phyloP scores from a whole-genome alignment of 306 rosid genomes.

The Cucumis melo region DNA sequence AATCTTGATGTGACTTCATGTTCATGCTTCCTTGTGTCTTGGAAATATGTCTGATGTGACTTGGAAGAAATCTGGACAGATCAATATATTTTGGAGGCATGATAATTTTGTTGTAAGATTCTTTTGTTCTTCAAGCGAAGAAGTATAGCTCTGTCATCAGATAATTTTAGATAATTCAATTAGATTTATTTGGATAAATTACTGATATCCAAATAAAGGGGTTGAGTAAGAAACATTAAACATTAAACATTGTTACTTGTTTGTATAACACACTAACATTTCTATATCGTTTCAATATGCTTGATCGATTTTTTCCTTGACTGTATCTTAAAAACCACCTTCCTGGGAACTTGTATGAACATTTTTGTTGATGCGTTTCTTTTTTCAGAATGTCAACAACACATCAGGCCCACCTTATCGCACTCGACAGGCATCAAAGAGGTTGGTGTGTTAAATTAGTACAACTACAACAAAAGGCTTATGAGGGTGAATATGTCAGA shows the following conservation, averaged over 20 bases:
- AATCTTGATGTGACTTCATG: not conserved
- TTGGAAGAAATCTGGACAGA: not conserved
- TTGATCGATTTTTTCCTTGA: not conserved
- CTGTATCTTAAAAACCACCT: not conserved
- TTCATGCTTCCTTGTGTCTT: not conserved
- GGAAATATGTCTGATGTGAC: not conserved
- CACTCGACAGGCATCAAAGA: conserved; percentile 44
- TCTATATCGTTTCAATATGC: not conserved
- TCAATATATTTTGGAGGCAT: not conserved
- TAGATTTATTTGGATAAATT: not conserved
- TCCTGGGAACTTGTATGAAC: not conserved
- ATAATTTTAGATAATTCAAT: not conserved
- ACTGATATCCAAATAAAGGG: too few species aligned
- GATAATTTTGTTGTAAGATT: not conserved
- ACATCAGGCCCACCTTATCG: conserved; percentile 44
- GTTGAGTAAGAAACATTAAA: not conserved
- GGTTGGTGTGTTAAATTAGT: conserved; percentile 31
- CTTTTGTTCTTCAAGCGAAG: not conserved
- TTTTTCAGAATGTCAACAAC: conserved; percentile 35
- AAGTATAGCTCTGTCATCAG: not conserved
- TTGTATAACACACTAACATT: not conserved
- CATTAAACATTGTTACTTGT: not conserved
- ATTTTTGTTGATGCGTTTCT: not conserved
- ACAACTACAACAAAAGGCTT: not conserved
- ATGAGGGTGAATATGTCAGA: not conserved